Evolutionary conservation across 2,329 filamentous ascomycete species (phyloP), one percentile per base, ranked within the genome.

Genomic region (Epichloe bromicola): DNA sequence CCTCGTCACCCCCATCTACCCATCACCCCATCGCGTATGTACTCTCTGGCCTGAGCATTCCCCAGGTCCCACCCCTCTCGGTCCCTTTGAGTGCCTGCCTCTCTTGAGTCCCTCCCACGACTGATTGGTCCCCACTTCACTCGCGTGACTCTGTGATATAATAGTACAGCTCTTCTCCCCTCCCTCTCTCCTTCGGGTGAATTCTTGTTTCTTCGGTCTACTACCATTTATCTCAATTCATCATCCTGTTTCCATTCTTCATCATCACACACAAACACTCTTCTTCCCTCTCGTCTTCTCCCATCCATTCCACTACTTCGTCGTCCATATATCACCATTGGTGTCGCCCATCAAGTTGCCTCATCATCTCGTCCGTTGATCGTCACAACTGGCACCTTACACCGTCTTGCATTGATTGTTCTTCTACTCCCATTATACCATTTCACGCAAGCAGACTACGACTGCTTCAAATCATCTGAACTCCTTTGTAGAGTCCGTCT

Each of bases 101-200:
- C 37, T 41, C 37, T 41, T 1, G 45, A 47, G 37, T 19, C 12
- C 10, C 10, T 41, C 36, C 34, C 38, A 20, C 41, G 23, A n/a
- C 39, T 56, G 50, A 57, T 57, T 54, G 53, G 54, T 47, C 53
- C 55, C 53, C 54, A 53, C 57, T 48, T 53, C 51, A 53, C 53
- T 58, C 53, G 55, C 56, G 57, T 58, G 57, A 58, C 57, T 49
- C 43, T 51, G 47, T 55, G 54, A 54, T 59, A 57, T 55, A 58
- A 54, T 51, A 56, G 40, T 52, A 53, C 53, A 49, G 51, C 54
- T 51, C 54, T 50, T 34, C 50, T 53, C 49, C 50, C 52, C 49
- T 55, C 39, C 37, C 33, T 48, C 51, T 17, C 39, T 41, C 33
- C 12, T 44, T 38, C 48, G 7, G 38, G 40, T 45, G 39, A 20